Conservation (phyloP, 345 rosid species). For the Syzygium grande region DNA sequence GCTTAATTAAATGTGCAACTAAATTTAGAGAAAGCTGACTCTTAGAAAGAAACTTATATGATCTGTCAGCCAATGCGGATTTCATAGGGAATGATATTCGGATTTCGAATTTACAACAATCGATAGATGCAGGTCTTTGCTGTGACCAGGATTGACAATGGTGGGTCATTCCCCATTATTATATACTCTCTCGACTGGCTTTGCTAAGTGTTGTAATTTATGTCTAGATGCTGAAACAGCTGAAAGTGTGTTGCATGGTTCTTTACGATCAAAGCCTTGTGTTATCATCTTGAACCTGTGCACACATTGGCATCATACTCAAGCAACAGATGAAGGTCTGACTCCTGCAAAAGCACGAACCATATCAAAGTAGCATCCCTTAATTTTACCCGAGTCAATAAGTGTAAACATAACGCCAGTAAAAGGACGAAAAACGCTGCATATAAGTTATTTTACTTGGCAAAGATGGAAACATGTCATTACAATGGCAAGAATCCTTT, state of each 20-base stretch:
- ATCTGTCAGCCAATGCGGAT: background rate
- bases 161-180: background rate
- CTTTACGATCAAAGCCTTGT: background rate
- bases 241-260: background rate
- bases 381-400: background rate
- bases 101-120: background rate
- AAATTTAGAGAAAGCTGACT: background rate
- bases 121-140: background rate
- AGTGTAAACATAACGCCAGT: background rate
- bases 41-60: background rate
- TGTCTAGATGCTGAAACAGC: background rate
- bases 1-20: background rate
- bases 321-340: background rate
- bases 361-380: background rate
- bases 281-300: background rate
- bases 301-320: background rate
- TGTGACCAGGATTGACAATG: background rate
- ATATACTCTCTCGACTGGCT: background rate
- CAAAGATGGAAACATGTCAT: background rate
- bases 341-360: background rate
- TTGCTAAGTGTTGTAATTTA: background rate
- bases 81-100: background rate
- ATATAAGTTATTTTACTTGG: background rate
- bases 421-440: background rate
- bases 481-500: background rate